Evolutionary conservation across 1,139 yeast genomes (phyloP), one percentile per base, ranked within the genome.

Genomic region (Zygoascus meyerae): DNA sequence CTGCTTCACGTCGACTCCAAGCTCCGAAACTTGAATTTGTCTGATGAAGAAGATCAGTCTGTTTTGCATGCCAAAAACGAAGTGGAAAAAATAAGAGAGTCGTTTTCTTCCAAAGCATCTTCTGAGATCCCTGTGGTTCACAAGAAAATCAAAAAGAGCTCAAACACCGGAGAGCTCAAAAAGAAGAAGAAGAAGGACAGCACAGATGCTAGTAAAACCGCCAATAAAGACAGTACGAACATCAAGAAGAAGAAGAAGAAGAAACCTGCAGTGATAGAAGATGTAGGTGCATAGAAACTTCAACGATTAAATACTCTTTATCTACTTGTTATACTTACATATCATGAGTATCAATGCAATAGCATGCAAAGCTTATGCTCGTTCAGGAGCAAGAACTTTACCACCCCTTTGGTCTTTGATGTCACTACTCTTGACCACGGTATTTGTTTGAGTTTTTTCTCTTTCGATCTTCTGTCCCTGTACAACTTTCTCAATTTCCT

Each of bases 401-500:
- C 57, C 54, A 48, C 64, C 62, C 17, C 70, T 61, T 48, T 59
- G 56, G 52, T 66, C 70, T 34, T 61, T 55, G 41, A 66, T 66
- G 16, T 67, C 71, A 43, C 57, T 62, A 44, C 62, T 50, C 59
- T 84, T 85, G 43, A 90, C 84, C 18, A 90, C 83, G 5, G 89
- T 85, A 61, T 89, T 89, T 37, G 92, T 77, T 30, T 81, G 71
- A 11, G 76, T 77, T 65, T 80, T 84, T 41, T 78, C 76, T 66
- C 84, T 83, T 56, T 74, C 75, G 44, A 90, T 72, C 40, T 75
- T 64, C 61, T 85, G 89, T 31, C 98, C 98, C 51, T 73, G 74
- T 37, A 87, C 89, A 45, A 92, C 78, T 60, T 78, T 80, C 61
- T 85, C 95, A 74, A 92, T 92, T 65, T 94, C 98, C 31, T 83